A percentile compares a stretch with the other conserved stretches of the same genome.
These are phyloP conservation scores for Tetracladium maxilliforme DNA, from an alignment of 2,329 filamentous ascomycete genomes.

Conservation along the genomic window DNA sequence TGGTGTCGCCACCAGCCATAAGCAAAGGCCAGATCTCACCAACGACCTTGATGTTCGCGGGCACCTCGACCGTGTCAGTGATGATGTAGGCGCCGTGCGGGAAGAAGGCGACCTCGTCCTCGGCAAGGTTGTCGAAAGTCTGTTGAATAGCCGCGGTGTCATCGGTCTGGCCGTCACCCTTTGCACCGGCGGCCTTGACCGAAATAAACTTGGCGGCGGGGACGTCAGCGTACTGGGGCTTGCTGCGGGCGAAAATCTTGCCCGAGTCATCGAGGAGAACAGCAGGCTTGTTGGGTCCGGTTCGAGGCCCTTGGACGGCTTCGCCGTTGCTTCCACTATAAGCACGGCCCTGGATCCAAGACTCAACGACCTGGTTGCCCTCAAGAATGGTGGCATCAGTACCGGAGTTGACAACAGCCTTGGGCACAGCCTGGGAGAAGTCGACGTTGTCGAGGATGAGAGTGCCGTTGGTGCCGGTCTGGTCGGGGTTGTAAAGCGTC, in stretches of 20 bases:
- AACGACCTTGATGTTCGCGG: constrained; percentile 71
- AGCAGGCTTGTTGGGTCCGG: constrained; percentile 45
- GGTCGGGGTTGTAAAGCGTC: constrained; percentile 52
- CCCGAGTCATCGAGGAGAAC: constrained; percentile 48
- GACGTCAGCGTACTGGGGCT: constrained; percentile 72
- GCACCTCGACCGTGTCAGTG: constrained; percentile 54
- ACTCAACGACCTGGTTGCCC: constrained; percentile 53
- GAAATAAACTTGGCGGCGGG: constrained; percentile 61
- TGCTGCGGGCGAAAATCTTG: constrained; percentile 67
- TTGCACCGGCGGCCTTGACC: constrained; percentile 69
- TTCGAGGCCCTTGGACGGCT: constrained; percentile 44
- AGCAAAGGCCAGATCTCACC: constrained; percentile 88
- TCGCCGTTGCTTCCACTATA: constrained; percentile 39
- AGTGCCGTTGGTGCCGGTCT: constrained; percentile 60
- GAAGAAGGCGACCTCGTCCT: constrained; percentile 57
- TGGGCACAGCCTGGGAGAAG: constrained; percentile 50
- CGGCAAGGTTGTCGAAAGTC: constrained; percentile 51
- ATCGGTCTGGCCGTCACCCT: constrained; percentile 76
- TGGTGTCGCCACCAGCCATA: constrained; percentile 58
- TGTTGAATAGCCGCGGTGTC: constrained; percentile 77
- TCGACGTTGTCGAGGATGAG: constrained; percentile 85
- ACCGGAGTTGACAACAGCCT: constrained; percentile 46
- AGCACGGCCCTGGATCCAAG: constrained; percentile 68
- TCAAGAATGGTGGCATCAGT: constrained; percentile 46
- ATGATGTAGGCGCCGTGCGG: constrained; percentile 63